Base-by-base conservation (phyloP, 768 basidiomycete species). In the Russula abietina region DNA sequence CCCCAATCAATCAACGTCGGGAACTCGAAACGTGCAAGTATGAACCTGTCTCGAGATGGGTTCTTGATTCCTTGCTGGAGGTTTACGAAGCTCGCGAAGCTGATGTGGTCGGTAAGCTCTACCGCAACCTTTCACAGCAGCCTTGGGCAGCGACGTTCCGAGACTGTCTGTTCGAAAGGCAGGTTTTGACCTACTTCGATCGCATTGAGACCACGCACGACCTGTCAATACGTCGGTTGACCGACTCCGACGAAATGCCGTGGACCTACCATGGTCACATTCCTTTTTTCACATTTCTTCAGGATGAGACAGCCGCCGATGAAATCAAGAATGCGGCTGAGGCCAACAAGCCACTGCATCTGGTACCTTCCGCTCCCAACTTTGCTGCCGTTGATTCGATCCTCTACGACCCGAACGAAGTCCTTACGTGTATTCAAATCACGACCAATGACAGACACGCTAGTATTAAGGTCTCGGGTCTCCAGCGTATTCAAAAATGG, bases 91-190 rank as follows among this genome's bases (percentile, higher is more conserved):
- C 4, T 11, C 14, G 16, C 38, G 14, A 38, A 17, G 50, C 28
- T 28, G 2, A 6, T 8, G 16, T 0, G 38, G 11, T 11, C 33
- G 33, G 10, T 33, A 4, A 11, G 1, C 7, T 50, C 5, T 30
- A 17, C 16, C 0, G 16, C 28, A 1, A 0, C 16, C 14, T 51
- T 32, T 17, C 28, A 30, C 0, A 0, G 3, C 7, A 2, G 6
- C 26, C 26, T 28, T 0, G 6, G 2, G 6, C 14, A 51, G 26
- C 16, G 17, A 10, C 30, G 26, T 14, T 38, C 5, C 14, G 5
- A 14, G 38, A 14, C 5, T 10, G 2, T 38, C 12, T 38, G 38
- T 38, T 51, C 17, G 17, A 51, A 30, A 28, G 28, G 28, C 24
- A 19, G 7, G 16, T 51, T 9, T 51, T 51, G 50, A 38, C 14